These are phyloP conservation scores for Exophiala sp. DNA, from an alignment of 2,329 filamentous ascomycete genomes.

Conservation along the genomic window DNA sequence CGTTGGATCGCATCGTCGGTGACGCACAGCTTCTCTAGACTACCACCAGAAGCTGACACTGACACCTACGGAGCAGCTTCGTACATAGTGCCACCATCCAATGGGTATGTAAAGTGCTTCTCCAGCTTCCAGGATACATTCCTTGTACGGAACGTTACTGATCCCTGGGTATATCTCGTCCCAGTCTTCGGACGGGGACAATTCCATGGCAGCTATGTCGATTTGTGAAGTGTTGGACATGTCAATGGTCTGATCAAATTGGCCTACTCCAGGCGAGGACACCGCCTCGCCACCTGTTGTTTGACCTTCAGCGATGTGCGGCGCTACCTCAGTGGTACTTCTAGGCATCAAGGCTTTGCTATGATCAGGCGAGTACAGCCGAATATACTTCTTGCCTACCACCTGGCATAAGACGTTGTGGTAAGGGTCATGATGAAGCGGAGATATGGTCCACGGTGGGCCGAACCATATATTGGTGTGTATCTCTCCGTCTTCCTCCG, in stretches of 20 bases:
- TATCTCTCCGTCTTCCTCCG: slow-evolving; percentile 34
- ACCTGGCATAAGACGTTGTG: slow-evolving; percentile 89
- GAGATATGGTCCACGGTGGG: slow-evolving; percentile 79
- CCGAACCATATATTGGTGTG: slow-evolving; percentile 87
- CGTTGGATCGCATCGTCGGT: background rate
- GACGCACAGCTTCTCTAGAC: background rate
- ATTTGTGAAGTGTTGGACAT: slow-evolving; percentile 86
- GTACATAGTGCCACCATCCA: slow-evolving; percentile 98
- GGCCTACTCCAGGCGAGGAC: slow-evolving; percentile 31
- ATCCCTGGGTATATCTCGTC: slow-evolving; percentile 52
- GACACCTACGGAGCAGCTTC: slow-evolving; percentile 77
- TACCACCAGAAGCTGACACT: slow-evolving; percentile 96
- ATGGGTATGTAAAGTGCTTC: slow-evolving; percentile 84
- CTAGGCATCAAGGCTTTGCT: slow-evolving; percentile 56
- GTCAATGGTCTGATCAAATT: slow-evolving; percentile 61
- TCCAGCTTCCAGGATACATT: slow-evolving; percentile 70
- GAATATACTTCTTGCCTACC: slow-evolving; percentile 84
- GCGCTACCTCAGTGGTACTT: slow-evolving; percentile 35
- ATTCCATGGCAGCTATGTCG: slow-evolving; percentile 67
- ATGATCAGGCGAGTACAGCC: slow-evolving; percentile 68
- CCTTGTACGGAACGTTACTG: slow-evolving; percentile 57
- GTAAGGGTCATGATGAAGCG: slow-evolving; percentile 88
- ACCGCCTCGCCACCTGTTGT: background rate
- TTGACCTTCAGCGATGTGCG: slow-evolving; percentile 14
- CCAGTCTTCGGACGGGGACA: slow-evolving; percentile 41